A percentile compares a stretch with the other conserved stretches of the same genome.
Evolutionary conservation across 1,139 yeast species (phyloP).

Genomic region (Sugiyamaella japonica): DNA sequence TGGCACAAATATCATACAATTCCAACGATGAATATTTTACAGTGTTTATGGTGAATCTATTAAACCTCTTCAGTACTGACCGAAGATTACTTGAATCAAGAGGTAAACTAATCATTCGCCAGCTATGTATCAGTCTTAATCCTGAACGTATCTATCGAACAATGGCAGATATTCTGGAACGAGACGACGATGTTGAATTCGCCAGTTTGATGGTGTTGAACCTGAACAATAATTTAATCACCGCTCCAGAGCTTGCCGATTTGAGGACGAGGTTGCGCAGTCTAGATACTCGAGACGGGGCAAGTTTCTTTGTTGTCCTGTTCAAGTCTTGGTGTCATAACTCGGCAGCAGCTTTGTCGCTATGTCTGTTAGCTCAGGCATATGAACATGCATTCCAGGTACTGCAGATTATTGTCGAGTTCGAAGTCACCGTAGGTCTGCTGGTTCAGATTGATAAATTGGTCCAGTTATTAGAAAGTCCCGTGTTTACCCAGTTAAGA

Average conservation of each 20-base stretch:
- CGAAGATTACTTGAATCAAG: constrained; percentile 62
- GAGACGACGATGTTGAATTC: constrained; percentile 65
- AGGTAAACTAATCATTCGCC: constrained; percentile 83
- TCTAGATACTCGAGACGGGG: constrained; percentile 57
- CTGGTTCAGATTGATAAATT: constrained; percentile 77
- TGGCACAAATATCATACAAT: constrained; percentile 76
- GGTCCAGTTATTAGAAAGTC: constrained; percentile 80
- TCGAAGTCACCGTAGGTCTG: constrained; percentile 69
- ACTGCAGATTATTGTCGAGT: constrained; percentile 70
- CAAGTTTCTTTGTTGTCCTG: constrained; percentile 68
- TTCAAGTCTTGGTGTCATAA: constrained; percentile 94
- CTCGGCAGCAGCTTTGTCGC: constrained; percentile 82
- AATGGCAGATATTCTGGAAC: constrained; percentile 71
- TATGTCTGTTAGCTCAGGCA: constrained; percentile 84
- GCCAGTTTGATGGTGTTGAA: constrained; percentile 82
- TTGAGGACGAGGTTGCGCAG: constrained; percentile 68
- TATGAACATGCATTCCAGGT: constrained; percentile 86
- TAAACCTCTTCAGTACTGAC: constrained; percentile 68
- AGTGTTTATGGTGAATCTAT: constrained; percentile 69
- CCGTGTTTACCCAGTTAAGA: constrained; percentile 84
- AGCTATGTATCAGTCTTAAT: constrained; percentile 75
- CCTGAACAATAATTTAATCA: constrained; percentile 80
- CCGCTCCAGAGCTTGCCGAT: constrained; percentile 75
- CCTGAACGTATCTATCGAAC: constrained; percentile 84
- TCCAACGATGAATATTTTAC: constrained; percentile 78